Evolutionary conservation across 2,329 filamentous ascomycete species (phyloP).

Genomic region (Dothideomycetes sp.): DNA sequence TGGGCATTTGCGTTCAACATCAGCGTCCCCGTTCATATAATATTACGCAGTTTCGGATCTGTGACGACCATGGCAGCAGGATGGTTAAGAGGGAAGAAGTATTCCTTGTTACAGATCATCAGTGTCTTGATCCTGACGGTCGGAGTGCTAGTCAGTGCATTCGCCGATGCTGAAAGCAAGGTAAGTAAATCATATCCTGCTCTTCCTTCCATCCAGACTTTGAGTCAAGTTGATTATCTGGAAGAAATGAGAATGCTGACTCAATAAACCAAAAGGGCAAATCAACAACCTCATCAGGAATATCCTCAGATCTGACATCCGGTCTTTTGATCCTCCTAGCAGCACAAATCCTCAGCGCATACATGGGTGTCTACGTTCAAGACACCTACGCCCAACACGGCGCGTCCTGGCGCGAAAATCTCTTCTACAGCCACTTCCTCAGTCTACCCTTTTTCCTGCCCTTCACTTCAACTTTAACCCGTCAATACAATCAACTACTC

Average conservation of each 20-base stretch:
- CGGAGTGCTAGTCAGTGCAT: slow-evolving; percentile 79
- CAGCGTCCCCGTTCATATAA: slow-evolving; percentile 93
- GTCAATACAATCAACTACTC: slow-evolving; percentile 56
- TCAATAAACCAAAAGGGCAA: no score
- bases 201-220: no score
- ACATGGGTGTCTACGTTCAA: slow-evolving; percentile 93
- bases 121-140: slow-evolving; percentile 76
- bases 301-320: slow-evolving; percentile 48
- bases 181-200: no score
- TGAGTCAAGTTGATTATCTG: no score
- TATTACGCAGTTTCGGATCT: slow-evolving; percentile 86
- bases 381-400: slow-evolving; percentile 79
- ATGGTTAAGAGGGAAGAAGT: slow-evolving; percentile 74
- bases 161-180: slow-evolving; percentile 81
- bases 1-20: slow-evolving; percentile 97
- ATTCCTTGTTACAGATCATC: slow-evolving; percentile 68
- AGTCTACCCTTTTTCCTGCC: slow-evolving; percentile 69
- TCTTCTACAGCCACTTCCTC: slow-evolving; percentile 81
- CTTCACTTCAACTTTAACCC: slow-evolving; percentile 55
- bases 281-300: slow-evolving; percentile 15
- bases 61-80: slow-evolving; percentile 94
- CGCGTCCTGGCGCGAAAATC: slow-evolving; percentile 86
- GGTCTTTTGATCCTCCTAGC: slow-evolving; percentile 77
- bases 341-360: slow-evolving; percentile 81
- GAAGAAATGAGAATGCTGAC: no score